Evolutionary conservation across 768 basidiomycete species (phyloP).

Genomic region (Panus rudis): DNA sequence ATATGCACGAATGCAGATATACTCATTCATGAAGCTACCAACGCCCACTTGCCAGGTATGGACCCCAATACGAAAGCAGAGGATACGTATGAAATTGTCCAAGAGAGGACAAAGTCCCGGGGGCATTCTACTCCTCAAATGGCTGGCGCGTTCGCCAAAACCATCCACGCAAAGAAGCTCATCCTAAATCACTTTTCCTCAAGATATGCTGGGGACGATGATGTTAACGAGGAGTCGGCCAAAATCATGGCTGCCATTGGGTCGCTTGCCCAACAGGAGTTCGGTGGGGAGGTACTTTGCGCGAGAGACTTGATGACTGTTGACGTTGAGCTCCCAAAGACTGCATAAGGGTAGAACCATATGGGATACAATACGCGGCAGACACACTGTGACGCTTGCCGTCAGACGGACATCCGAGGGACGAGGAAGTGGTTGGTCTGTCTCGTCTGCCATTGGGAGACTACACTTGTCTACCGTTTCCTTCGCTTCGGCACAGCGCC

Average conservation of each 20-base stretch:
- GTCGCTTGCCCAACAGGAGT: constrained; percentile 46
- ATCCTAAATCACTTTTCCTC: constrained; percentile 84
- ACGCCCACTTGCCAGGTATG: constrained; percentile 68
- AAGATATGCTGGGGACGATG: constrained; percentile 65
- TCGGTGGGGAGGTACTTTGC: constrained; percentile 53
- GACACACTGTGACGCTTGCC: too few relatives aligned
- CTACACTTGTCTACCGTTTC: too few relatives aligned
- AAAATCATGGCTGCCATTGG: constrained; percentile 59
- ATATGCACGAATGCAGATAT: constrained; percentile 64
- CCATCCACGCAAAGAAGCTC: constrained; percentile 52
- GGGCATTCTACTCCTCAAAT: constrained; percentile 92
- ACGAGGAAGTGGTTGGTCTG: background rate
- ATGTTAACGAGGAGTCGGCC: constrained; percentile 39
- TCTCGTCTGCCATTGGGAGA: too few relatives aligned
- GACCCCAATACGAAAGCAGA: constrained; percentile 48
- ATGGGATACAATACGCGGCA: too few relatives aligned
- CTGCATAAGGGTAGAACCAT: too few relatives aligned
- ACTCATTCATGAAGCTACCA: constrained; percentile 86
- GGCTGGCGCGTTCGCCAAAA: constrained; percentile 75
- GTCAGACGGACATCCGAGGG: background rate
- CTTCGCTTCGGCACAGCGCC: constrained; percentile 7
- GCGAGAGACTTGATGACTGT: constrained; percentile 72
- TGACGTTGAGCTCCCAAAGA: constrained; percentile 48
- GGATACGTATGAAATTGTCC: constrained; percentile 58
- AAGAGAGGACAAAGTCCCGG: constrained; percentile 58